These are phyloP conservation scores for Xerocomellus chrysenteron DNA, from an alignment of 768 basidiomycete species.

Conservation along the genomic window DNA sequence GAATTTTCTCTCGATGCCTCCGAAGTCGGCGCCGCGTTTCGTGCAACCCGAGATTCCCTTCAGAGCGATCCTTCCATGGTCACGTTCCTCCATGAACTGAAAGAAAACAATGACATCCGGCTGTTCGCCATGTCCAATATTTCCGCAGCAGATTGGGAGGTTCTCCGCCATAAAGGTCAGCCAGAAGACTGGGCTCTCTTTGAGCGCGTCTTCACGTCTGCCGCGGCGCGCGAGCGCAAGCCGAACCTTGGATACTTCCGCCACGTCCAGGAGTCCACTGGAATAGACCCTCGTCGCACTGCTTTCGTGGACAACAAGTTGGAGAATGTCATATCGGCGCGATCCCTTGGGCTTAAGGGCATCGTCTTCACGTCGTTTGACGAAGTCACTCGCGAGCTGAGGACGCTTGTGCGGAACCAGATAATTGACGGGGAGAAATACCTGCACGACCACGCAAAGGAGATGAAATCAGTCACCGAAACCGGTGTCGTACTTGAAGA, in stretches of 20 bases:
- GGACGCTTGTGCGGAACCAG: conserved; percentile 13
- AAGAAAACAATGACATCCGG: not conserved
- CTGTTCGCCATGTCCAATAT: not conserved
- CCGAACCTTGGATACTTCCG: conserved; percentile 21
- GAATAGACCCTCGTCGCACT: conserved; percentile 18
- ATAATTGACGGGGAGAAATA: conserved; percentile 16
- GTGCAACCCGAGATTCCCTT: conserved; percentile 4
- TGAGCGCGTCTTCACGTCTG: conserved; percentile 21
- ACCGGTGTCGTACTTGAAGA: conserved; percentile 11
- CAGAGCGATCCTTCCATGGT: conserved; percentile 15
- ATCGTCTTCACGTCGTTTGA: conserved; percentile 20
- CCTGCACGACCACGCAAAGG: conserved; percentile 9
- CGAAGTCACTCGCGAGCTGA: conserved; percentile 15
- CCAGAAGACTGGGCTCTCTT: no score
- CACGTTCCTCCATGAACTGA: conserved; percentile 15
- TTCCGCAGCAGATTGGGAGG: no score
- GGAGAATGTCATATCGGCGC: conserved; percentile 21
- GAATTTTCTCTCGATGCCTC: conserved; percentile 18
- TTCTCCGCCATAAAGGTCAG: no score
- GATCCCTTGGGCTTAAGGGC: conserved; percentile 20
- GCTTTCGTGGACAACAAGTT: conserved; percentile 25
- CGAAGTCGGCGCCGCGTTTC: conserved; percentile 12
- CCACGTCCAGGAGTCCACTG: conserved; percentile 14
- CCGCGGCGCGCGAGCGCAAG: conserved; percentile 15
- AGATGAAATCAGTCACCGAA: conserved; percentile 13